Conservation (phyloP, 2,329 filamentous ascomycete genomes). For the Pyrenophora tritici-repentis region DNA sequence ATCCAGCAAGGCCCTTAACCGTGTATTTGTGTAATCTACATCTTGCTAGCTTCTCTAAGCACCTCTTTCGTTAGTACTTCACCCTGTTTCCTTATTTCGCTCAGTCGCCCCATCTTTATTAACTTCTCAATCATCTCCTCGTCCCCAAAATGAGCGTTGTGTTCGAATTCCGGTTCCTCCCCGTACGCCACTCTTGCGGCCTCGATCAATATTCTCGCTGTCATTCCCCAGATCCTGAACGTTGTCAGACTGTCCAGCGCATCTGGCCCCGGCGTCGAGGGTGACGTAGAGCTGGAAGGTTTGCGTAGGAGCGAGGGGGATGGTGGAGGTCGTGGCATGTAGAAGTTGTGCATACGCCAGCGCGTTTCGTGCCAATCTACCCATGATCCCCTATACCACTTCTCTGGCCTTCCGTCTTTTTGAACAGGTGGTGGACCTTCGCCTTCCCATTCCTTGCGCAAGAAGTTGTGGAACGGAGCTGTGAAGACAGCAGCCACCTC, state of each 20-base stretch:
- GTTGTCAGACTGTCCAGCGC: constrained; percentile 54
- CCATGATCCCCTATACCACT: constrained; percentile 89
- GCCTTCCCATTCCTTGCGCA: constrained; percentile 60
- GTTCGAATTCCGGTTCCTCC: constrained; percentile 83
- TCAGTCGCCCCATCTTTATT: constrained; percentile 61
- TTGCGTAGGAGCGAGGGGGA: constrained; percentile 15
- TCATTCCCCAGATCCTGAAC: constrained; percentile 95
- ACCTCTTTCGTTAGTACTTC: constrained; percentile 60
- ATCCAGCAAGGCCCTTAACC: too few species aligned
- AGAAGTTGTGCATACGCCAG: constrained; percentile 94
- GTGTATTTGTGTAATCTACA: constrained; percentile 24
- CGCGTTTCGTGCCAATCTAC: constrained; percentile 73
- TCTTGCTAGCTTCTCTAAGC: constrained; percentile 57
- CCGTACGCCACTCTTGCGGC: constrained; percentile 82
- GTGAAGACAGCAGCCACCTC: constrained; percentile 96
- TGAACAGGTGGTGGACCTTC: constrained; percentile 49
- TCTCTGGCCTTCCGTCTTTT: constrained; percentile 51
- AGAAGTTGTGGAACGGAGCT: constrained; percentile 83
- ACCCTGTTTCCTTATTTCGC: constrained; percentile 55
- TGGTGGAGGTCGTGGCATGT: constrained; percentile 64
- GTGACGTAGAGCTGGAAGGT: background rate
- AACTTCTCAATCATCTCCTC: constrained; percentile 67
- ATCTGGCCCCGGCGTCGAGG: constrained; percentile 45
- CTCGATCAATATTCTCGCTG: constrained; percentile 86
- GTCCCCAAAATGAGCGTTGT: constrained; percentile 67